Evolutionary conservation across 129 eudicot genomes (phyloP).

Genomic region (Chrysanthemum lavandulifolium): DNA sequence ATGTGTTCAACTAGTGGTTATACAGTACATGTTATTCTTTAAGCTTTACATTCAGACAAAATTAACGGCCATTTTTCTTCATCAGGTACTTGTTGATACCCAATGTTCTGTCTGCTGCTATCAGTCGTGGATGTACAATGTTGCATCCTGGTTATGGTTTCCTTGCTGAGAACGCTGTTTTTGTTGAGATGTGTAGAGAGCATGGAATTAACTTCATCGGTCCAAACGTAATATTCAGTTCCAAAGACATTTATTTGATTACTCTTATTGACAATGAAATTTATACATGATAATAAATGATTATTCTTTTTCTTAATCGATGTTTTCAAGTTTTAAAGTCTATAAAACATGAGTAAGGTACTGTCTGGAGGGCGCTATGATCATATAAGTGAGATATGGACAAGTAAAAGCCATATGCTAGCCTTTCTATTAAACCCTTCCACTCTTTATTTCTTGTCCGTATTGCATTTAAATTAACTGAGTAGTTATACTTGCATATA

Average conservation of each 20-base stretch:
- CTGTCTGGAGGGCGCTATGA: constrained; percentile 1
- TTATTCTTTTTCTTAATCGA: background rate
- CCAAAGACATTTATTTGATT: no score
- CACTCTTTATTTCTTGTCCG: background rate
- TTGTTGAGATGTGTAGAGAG: constrained; percentile 94
- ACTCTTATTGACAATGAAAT: background rate
- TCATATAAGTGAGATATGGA: constrained; percentile 2
- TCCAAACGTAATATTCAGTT: constrained; percentile 53
- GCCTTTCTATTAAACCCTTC: background rate
- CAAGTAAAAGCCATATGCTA: constrained; percentile 6
- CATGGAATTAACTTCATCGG: constrained; percentile 94
- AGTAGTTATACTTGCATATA: background rate
- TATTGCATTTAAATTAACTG: background rate
- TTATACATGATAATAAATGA: constrained; percentile 4
- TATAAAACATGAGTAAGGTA: constrained; percentile 8
- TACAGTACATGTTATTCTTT: background rate
- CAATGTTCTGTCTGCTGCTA: constrained; percentile 88
- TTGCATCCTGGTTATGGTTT: constrained; percentile 99
- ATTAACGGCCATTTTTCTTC: background rate
- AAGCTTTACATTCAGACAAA: no score
- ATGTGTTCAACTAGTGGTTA: background rate
- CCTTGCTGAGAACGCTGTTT: constrained; percentile 86
- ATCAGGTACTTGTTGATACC: constrained; percentile 80
- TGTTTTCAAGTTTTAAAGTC: constrained; percentile 10
- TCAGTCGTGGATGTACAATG: constrained; percentile 92